Evolutionary conservation across 2,329 filamentous ascomycete genomes (phyloP), one percentile per base, ranked within the genome.

Genomic region (Colletotrichum sp.): DNA sequence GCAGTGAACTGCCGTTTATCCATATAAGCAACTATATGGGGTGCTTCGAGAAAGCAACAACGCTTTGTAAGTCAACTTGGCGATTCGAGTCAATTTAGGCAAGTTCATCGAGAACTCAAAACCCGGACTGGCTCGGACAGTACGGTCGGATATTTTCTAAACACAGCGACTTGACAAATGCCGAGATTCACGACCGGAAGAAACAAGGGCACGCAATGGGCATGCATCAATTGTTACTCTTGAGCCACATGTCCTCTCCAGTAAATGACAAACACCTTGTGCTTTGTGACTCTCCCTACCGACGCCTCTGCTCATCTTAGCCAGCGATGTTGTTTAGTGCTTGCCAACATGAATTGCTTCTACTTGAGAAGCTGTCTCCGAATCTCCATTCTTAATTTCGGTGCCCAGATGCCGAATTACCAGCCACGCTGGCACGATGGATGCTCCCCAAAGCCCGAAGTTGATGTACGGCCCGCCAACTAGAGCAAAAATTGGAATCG

Each of bases 401-500:
- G 24, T 24, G 16, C 70, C 74, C 8, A 73, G 59, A 12, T 69
- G 64, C 30, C 36, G 63, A 18, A 76, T 28, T 16, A 94, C 89
- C 16, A 93, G 79, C 93, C 92, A 95, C 0, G 91, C 92, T 0
- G 93, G 93, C 4, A 89, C 77, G 13, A 94, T 82, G 0, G 92
- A 87, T 2, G 92, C 71, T 0, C 86, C 92, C 92, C 92, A 94
- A 0, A 95, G 85, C 0, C 86, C 90, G 80, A 94, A 93, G 78
- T 94, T 94, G 78, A 94, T 83, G 79, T 94, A 95, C 0, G 93
- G 87, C 13, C 88, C 90, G 0, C 92, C 93, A 3, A 93, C 87
- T 34, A 91, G 85, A 1, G 90, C 92, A 82, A 94, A 92, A 16
- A 93, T 83, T 0, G 86, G 84, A 10, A 94, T 78, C 9, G 90